Base-by-base conservation (phyloP, 176 grass and related monocot genomes). In the Cymbopogon citratus region DNA sequence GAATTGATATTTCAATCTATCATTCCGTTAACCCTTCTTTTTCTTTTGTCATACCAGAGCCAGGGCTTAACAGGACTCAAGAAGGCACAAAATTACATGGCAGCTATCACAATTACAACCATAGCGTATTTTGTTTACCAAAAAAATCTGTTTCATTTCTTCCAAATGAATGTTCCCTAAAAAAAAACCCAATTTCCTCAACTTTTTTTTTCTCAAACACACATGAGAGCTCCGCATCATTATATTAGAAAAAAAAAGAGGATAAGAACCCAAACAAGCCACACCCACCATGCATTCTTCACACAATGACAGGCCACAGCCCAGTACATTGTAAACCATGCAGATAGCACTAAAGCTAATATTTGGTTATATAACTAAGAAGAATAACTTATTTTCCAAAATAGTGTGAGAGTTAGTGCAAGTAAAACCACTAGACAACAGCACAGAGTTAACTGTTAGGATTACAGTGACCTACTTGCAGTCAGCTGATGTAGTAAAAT, bases 1-100 rank as follows among this genome's bases (percentile, higher is more conserved):
- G 34, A 85, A 73, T 85, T 77, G 23, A 73, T 85, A 36, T 77
- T 60, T 49, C 23, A 25, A 85, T 76, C 43, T 65, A 77, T 52
- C 71, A 21, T 71, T 85, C 34, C 52, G 64, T 29, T 85, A 36
- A 45, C 19, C 7, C 12, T 71, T 89, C 63, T 24, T 43, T 54
- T 65, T 43, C 34, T 54, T 65, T 43, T 43, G 6, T 72, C 54
- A 63, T 35, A 77, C 11, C 65, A 43, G 34, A 81, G 70, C 13
- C 10, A 71, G 13, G 44, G 21, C 24, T 80, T 84, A 73, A 40
- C 24, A 84, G 7, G n/a, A 75, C n/a, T 25, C 18, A 63, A 11
- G 7, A 84, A 69, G 49, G 61, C 61, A 84, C 24, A 11, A 74
- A 59, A 45, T 1, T 15, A 12, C 51, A 69, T 33, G 34, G 11